These are phyloP conservation scores for Rhododendron griersonianum DNA, from an alignment of 148 eudicot species.

Conservation along the genomic window DNA sequence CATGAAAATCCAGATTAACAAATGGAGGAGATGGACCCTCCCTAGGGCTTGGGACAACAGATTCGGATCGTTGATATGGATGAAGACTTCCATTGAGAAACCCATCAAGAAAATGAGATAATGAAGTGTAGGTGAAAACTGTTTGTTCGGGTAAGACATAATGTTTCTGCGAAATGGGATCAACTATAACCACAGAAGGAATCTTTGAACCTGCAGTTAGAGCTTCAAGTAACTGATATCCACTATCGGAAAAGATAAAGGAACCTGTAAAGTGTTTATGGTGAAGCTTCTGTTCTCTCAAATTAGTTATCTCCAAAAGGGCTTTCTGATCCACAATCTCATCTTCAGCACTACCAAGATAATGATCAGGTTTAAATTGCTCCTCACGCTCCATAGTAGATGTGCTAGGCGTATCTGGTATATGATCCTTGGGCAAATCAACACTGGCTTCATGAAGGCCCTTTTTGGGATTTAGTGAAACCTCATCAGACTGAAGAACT, in stretches of 20 bases:
- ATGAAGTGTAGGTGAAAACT: slow-evolving; percentile 31
- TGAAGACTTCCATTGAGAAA: slow-evolving; percentile 67
- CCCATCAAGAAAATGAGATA: slow-evolving; percentile 46
- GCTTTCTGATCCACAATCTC: slow-evolving; percentile 26
- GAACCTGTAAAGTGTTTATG: slow-evolving; percentile 32
- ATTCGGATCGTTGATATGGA: slow-evolving; percentile 60
- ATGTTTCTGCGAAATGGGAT: slow-evolving; percentile 68
- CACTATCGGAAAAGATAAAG: slow-evolving; percentile 69
- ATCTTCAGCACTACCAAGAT: slow-evolving; percentile 21
- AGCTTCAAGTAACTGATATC: slow-evolving; percentile 54
- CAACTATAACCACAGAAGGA: slow-evolving; percentile 68
- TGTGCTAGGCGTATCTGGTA: slow-evolving; percentile 11
- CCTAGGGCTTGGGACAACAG: slow-evolving; percentile 28
- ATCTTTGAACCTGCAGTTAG: slow-evolving; percentile 50
- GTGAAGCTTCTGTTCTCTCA: slow-evolving; percentile 23
- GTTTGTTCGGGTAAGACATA: slow-evolving; percentile 51
- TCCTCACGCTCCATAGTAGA: slow-evolving; percentile 15
- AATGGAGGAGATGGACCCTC: slow-evolving; percentile 67
- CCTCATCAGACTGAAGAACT: slow-evolving; percentile 21
- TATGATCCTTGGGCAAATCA: slow-evolving; percentile 21
- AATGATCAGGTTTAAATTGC: slow-evolving; percentile 14
- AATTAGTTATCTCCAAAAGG: slow-evolving; percentile 9
- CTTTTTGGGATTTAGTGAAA: slow-evolving; percentile 24
- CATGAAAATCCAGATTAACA: slow-evolving; percentile 82
- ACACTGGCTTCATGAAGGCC: slow-evolving; percentile 19